Conservation (phyloP, 2,329 filamentous ascomycete genomes). For the Aspergillus nomiae region DNA sequence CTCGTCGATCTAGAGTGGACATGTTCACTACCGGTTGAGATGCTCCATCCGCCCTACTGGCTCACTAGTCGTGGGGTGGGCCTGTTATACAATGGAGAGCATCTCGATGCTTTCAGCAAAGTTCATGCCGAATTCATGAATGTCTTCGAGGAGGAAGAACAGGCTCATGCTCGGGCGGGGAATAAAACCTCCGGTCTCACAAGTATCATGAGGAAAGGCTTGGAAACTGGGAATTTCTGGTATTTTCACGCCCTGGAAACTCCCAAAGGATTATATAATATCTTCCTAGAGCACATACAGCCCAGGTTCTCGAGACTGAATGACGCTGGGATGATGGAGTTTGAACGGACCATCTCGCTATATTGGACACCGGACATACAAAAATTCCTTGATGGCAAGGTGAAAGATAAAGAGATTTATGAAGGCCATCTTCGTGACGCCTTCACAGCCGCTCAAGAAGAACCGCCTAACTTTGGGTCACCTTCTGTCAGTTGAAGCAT, state of each 20-base stretch:
- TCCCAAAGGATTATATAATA: conserved; percentile 25
- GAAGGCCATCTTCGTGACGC: not conserved
- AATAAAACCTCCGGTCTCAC: conserved; percentile 5
- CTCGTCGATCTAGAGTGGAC: conserved; percentile 29
- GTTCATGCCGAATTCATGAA: conserved; percentile 21
- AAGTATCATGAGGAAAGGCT: conserved; percentile 25
- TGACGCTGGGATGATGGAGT: conserved; percentile 2
- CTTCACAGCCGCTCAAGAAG: not conserved
- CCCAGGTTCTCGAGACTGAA: conserved; percentile 7
- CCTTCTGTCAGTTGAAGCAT: too few relatives aligned
- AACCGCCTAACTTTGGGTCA: too few relatives aligned
- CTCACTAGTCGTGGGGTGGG: conserved; percentile 20
- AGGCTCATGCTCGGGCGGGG: not conserved
- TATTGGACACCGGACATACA: conserved; percentile 1
- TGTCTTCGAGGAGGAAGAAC: conserved; percentile 25
- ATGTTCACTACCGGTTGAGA: conserved; percentile 24
- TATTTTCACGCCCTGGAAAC: conserved; percentile 29
- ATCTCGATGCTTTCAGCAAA: conserved; percentile 13
- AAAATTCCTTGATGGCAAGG: not conserved
- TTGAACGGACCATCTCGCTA: conserved; percentile 4
- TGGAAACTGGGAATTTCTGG: conserved; percentile 29
- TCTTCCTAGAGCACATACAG: conserved; percentile 30
- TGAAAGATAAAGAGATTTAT: conserved; percentile 5
- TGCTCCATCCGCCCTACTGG: conserved; percentile 26
- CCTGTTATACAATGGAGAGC: conserved; percentile 8